Evolutionary conservation across 192 early-diverging fungal genomes (phyloP), one percentile per base, ranked within the genome.

Genomic region (Haplosporangium gracile): DNA sequence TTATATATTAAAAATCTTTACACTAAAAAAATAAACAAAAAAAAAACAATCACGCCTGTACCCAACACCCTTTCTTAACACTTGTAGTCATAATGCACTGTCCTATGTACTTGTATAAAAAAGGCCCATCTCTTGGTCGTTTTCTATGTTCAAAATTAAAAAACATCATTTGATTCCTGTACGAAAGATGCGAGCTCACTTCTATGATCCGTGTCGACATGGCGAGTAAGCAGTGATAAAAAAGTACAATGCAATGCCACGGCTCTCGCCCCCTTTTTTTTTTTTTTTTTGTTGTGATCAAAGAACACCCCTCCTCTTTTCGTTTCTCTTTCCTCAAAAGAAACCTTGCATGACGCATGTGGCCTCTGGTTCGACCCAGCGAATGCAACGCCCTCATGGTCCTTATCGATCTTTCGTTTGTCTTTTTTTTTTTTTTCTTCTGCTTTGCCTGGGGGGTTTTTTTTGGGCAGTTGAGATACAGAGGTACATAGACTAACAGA

Each of bases 301-400:
- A 18, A 45, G 49, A 20, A 51, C 49, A 51, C 49, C 49, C 16
- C 20, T 51, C 49, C 49, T 51, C 20, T 57, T 26, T 57, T n/a
- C n/a, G 3, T 55, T 55, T 55, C 22, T n/a, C 24, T 26, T 57
- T 1, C 2, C 2, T 15, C 26, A 29, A 11, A 65, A 13, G 60
- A 65, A 65, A 65, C 60, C 60, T 15, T 65, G 60, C 60, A 65
- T 65, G 29, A 65, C 32, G 60, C 60, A 65, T 65, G n/a, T 60
- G 49, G 49, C 55, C n/a, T n/a, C 0, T 9, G 2, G 22, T n/a
- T 60, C 7, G 55, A 10, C 1, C n/a, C n/a, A 60, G 18, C 49
- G 60, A 10, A 32, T 24, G 10, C 29, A 24, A 24, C 8, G 5
- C 13, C 29, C 10, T 32, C 60, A 26, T 32, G 18, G 18, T 20